Percentiles rank a stretch among this genome's conserved stretches.
phyloP scores from a whole-genome alignment of 192 early-diverging fungal species.

The Backusella liffmaniae region DNA sequence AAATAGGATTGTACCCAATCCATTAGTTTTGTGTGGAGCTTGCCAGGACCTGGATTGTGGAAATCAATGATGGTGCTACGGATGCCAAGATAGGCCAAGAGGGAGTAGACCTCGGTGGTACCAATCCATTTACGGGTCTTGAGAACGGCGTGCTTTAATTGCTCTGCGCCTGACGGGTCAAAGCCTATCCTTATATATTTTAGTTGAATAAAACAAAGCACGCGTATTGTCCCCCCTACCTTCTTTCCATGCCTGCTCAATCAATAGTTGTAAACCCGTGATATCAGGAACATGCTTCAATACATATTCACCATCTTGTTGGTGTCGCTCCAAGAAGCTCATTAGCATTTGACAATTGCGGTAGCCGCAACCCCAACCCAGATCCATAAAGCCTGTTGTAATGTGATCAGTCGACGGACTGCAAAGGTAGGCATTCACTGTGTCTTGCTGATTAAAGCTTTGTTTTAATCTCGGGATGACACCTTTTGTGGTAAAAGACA shows the following conservation, averaged over 20 bases:
- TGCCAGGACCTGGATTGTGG: constrained; percentile 52
- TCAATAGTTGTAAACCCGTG: constrained; percentile 44
- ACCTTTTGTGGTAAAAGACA: neutral
- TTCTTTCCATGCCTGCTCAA: constrained; percentile 58
- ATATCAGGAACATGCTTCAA: constrained; percentile 39
- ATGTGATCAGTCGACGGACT: constrained; percentile 30
- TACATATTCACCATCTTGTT: constrained; percentile 6
- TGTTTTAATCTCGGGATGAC: neutral
- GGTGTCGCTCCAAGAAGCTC: constrained; percentile 38
- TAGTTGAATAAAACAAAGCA: neutral
- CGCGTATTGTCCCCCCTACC: constrained; percentile 22
- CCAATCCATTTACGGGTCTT: constrained; percentile 72
- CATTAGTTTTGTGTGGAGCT: constrained; percentile 55
- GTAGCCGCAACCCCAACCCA: constrained; percentile 74
- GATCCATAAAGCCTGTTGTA: constrained; percentile 37
- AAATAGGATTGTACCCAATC: constrained; percentile 61
- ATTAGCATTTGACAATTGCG: constrained; percentile 70
- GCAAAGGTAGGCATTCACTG: constrained; percentile 22
- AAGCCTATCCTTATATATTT: constrained; percentile 34
- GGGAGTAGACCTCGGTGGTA: constrained; percentile 63
- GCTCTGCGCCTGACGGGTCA: constrained; percentile 54
- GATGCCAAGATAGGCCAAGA: constrained; percentile 58
- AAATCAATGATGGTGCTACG: constrained; percentile 63
- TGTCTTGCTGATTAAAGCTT: constrained; percentile 17
- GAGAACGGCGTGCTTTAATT: constrained; percentile 50